A percentile compares a stretch with the other conserved stretches of the same genome.
Conservation (phyloP, 805 yeast species). For the Ogataea kodamae region DNA sequence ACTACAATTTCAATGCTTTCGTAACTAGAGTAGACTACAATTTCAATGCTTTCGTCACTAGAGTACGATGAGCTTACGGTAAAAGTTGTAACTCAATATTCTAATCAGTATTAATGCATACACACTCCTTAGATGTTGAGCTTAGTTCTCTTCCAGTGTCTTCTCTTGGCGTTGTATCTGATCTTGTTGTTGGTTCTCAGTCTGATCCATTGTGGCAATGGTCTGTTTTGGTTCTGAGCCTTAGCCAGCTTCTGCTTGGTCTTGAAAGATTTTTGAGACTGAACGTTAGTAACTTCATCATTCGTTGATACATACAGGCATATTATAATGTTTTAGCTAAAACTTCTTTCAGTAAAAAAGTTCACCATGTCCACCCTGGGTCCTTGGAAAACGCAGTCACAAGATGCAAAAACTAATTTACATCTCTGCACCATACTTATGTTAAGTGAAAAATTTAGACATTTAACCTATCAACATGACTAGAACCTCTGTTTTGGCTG, state of each 20-base stretch:
- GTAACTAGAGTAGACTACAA: too few species aligned
- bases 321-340: constrained; percentile 15
- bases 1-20: too few species aligned
- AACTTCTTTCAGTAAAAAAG: constrained; percentile 7
- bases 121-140: constrained; percentile 72
- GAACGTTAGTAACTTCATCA: constrained; percentile 11
- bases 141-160: constrained; percentile 99
- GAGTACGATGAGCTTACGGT: too few species aligned
- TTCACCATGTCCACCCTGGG: constrained; percentile 5
- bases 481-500: constrained; percentile 97
- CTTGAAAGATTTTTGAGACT: constrained; percentile 94
- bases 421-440: constrained; percentile 9
- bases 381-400: constrained; percentile 14
- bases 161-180: constrained; percentile 99
- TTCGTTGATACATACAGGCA: constrained; percentile 24
- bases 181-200: constrained; percentile 96
- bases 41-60: too few species aligned
- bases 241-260: constrained; percentile 98
- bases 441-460: constrained; percentile 7
- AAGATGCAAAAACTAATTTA: constrained; percentile 1
- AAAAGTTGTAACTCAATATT: too few species aligned
- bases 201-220: constrained; percentile 99
- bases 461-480: constrained; percentile 56
- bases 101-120: constrained; percentile 17
- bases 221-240: constrained; percentile 99